Evolutionary conservation across 2,329 filamentous ascomycete species (phyloP), one percentile per base, ranked within the genome.

Genomic region (Calonectria ilicicola): DNA sequence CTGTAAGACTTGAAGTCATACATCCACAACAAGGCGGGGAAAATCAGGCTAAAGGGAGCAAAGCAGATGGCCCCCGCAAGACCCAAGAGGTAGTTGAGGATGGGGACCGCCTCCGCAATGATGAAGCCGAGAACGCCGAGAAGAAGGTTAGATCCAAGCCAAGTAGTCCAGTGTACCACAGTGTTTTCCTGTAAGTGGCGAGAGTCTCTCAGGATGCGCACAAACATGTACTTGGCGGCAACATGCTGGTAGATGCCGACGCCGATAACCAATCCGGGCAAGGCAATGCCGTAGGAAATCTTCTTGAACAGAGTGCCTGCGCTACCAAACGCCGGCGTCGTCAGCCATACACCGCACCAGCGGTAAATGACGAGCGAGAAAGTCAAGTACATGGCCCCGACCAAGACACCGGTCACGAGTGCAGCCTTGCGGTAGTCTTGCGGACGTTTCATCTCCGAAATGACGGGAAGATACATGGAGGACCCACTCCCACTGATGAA

Each of bases 401-500:
- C 79, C 10, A 81, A 58, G 23, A 74, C 65, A 35, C 78, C 77
- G 5, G 77, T 77, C 2, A 78, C 38, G 23, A 79, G 74, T 0
- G 76, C 74, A 3, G 81, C 80, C 68, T 81, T 80, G 32, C 73
- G 75, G 38, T 77, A 80, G 58, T 80, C 74, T 35, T 75, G 70
- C 7, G 78, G 78, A 15, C 72, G 53, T 49, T 58, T 42, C 74
- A 92, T 92, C 81, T 92, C 90, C 0, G 86, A 87, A 66, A 91
- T 90, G 83, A 87, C 5, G 86, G 90, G 26, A 2, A 80, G 49
- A 32, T 76, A 80, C 35, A 79, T 74, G 1, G 76, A 78, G 1
- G 76, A 77, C 19, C 87, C 89, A 0, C 88, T 86, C 2, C 84
- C 86, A 1, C 87, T 88, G 47, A 89, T 86, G 77, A 91, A 91